Percentiles rank a stretch among this genome's conserved stretches.
These are phyloP conservation scores for Mycena belliarum DNA, from an alignment of 768 basidiomycete genomes.

Conservation along the genomic window DNA sequence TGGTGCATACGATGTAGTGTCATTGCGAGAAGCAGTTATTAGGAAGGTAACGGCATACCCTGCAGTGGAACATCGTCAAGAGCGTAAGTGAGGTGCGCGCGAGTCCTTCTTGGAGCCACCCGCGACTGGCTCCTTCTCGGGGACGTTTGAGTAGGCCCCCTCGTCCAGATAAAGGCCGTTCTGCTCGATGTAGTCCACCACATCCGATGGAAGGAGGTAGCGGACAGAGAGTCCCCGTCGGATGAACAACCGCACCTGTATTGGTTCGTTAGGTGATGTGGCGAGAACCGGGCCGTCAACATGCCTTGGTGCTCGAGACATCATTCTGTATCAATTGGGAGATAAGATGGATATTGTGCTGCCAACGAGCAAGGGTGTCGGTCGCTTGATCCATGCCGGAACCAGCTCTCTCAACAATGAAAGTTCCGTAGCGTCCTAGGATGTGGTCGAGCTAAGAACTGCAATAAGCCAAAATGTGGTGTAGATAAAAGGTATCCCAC, in stretches of 20 bases:
- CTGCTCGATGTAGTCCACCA: slow-evolving; percentile 93
- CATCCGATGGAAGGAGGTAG: slow-evolving; percentile 88
- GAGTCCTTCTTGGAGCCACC: slow-evolving; percentile 32
- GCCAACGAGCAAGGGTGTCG: slow-evolving; percentile 72
- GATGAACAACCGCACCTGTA: slow-evolving; percentile 69
- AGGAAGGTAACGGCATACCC: slow-evolving; percentile 18
- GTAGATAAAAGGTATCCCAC: slow-evolving; percentile 49
- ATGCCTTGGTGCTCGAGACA: slow-evolving; percentile 91
- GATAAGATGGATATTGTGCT: slow-evolving; percentile 86
- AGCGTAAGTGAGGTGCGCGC: slow-evolving; percentile 22
- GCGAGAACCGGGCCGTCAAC: neutral
- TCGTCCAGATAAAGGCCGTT: slow-evolving; percentile 78
- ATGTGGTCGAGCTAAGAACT: slow-evolving; percentile 85
- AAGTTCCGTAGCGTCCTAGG: slow-evolving; percentile 88
- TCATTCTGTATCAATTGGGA: slow-evolving; percentile 96
- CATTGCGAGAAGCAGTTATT: slow-evolving; percentile 1
- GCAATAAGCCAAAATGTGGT: slow-evolving; percentile 14
- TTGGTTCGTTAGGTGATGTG: neutral
- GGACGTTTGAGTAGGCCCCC: slow-evolving; percentile 23
- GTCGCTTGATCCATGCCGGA: slow-evolving; percentile 87
- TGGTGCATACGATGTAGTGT: slow-evolving; percentile 3
- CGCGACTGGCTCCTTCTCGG: slow-evolving; percentile 30
- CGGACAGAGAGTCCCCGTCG: slow-evolving; percentile 80
- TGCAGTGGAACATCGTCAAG: slow-evolving; percentile 7
- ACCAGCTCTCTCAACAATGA: slow-evolving; percentile 94